These are phyloP conservation scores for Fusarium sterilihyphosum DNA, from an alignment of 2,329 filamentous ascomycete genomes.

Conservation along the genomic window DNA sequence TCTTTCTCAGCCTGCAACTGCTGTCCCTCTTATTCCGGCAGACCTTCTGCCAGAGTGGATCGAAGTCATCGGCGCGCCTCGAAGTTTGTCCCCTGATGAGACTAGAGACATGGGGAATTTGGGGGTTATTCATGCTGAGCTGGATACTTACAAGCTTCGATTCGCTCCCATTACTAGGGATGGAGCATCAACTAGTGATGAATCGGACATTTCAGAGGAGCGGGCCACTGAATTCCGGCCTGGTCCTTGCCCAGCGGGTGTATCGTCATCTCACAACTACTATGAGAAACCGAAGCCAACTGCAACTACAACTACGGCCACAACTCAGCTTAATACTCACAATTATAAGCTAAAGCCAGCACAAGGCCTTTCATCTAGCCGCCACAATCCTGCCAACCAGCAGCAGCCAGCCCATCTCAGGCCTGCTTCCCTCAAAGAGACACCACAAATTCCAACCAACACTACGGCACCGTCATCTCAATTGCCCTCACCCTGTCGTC, in stretches of 20 bases:
- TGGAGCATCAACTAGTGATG: background rate
- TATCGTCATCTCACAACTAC: background rate
- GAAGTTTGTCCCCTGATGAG: constrained; percentile 52
- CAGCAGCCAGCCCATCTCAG: background rate
- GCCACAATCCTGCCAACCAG: constrained; percentile 26
- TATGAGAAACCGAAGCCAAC: background rate
- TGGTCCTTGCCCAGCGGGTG: background rate
- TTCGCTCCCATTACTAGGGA: constrained; percentile 15
- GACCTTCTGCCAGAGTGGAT: constrained; percentile 62
- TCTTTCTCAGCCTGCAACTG: constrained; percentile 44
- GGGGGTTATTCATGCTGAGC: constrained; percentile 44
- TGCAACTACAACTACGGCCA: background rate
- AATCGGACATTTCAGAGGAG: background rate
- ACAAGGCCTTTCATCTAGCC: constrained; percentile 28
- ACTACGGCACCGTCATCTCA: background rate
- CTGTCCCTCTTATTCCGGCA: constrained; percentile 64
- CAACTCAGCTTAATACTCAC: background rate
- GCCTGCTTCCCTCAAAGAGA: background rate
- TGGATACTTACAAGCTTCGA: constrained; percentile 28
- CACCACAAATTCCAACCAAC: background rate
- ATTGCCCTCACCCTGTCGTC: constrained; percentile 44
- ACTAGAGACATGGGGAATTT: constrained; percentile 52
- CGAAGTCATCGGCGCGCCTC: constrained; percentile 55
- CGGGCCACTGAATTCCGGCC: background rate
- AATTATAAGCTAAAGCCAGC: background rate